Evolutionary conservation across 768 basidiomycete genomes (phyloP), one percentile per base, ranked within the genome.

Genomic region (Boletus pseudopeckii): DNA sequence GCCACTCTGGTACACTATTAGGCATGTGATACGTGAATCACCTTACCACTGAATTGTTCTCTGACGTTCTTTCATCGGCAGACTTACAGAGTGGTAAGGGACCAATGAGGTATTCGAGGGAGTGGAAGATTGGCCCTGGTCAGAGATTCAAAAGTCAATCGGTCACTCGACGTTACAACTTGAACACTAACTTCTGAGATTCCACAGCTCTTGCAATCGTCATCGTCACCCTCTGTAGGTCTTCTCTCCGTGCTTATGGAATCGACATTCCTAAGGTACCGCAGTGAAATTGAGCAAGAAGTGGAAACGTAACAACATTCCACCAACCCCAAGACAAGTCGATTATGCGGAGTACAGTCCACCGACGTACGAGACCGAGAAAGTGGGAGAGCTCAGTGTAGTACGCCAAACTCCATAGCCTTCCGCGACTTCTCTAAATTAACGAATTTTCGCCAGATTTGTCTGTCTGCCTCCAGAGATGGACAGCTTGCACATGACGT

Each of bases 1-100:
- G 68, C 15, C 67, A 70, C 15, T 70, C 68, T 0, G 68, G 66
- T 14, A 58, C 41, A 6, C 38, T 69, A 2, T 44, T 69, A 22
- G 60, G 67, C 66, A 45, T 47, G 49, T 55, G 7, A 36, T 32
- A 10, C 17, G 14, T 15, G 14, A 18, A 50, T 36, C 7, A 15
- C 0, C 7, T 34, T 10, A 4, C 41, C 20, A 20, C 3, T n/a
- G 7, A n/a, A 13, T 14, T 13, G 13, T 3, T 33, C 15, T 13
- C 7, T 46, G 26, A 42, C 33, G 7, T 18, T 28, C 6, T 11
- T 36, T 36, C 37, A 34, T 22, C 15, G 7, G 13, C 14, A 68
- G 67, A 68, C 43, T 48, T 69, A 45, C 55, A 56, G 17, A 57
- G 20, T 22, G 37, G 50, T 2, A 33, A 24, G 0, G 51, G 50